Percentiles rank a stretch among this genome's conserved stretches.
These are phyloP conservation scores for Luzula sylvatica DNA, from an alignment of 176 grass and related monocot species.

Conservation along the genomic window DNA sequence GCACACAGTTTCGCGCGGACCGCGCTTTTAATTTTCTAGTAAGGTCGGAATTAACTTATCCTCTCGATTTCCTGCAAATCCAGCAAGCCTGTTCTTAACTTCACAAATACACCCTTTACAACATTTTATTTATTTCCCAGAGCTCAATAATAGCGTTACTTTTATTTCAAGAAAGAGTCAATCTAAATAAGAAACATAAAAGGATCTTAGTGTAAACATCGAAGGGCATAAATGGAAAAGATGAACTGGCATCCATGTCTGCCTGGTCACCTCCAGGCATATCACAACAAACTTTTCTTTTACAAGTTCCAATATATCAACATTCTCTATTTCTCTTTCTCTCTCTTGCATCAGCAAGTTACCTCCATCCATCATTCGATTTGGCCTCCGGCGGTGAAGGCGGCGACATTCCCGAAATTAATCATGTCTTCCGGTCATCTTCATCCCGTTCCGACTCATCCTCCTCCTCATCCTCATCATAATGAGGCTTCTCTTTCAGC, in stretches of 20 bases:
- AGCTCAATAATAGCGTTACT: no score
- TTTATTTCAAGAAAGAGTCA: no score
- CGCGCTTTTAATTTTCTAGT: no score
- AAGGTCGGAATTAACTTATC: no score
- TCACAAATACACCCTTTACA: no score
- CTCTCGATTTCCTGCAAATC: no score
- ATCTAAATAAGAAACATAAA: no score
- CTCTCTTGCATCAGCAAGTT: not conserved
- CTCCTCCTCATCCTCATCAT: slow-evolving; percentile 7
- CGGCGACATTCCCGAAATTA: not conserved
- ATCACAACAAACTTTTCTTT: not conserved
- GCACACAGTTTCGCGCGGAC: no score
- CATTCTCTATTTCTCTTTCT: not conserved
- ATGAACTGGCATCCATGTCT: not conserved
- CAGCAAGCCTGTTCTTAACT: no score
- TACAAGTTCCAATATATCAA: not conserved
- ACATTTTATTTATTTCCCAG: no score
- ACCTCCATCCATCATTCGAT: not conserved
- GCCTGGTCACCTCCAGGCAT: not conserved
- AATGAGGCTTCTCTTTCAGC: not conserved
- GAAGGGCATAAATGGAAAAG: no score
- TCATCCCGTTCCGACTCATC: slow-evolving; percentile 23
- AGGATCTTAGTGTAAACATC: no score
- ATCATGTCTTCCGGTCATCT: slow-evolving; percentile 17
- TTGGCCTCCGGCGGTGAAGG: not conserved